Base-by-base conservation (phyloP, 306 rosid genomes). In the Quercus ilex region DNA sequence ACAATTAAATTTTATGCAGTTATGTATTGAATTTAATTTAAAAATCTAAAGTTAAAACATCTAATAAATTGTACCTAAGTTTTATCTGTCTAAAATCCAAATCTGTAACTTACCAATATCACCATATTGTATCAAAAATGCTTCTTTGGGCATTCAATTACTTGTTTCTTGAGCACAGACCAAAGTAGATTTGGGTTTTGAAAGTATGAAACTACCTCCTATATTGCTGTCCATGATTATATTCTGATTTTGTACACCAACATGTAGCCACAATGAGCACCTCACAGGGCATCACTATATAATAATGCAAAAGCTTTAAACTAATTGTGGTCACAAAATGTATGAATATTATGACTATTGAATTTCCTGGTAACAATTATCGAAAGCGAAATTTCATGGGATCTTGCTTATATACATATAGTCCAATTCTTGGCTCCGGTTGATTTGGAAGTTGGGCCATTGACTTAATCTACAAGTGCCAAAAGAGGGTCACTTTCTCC, bases 361-460 rank as follows among this genome's bases (percentile, higher is more conserved):
- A 8, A 41, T 71, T 71, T 69, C n/a, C 6, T 26, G 60, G 23
- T 31, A 56, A 46, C 49, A 4, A 33, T 28, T 33, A 49, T 10
- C 10, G 3, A 12, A 78, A 78, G 68, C 30, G 58, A 78, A 78
- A 65, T 55, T 21, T 38, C 76, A 25, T 20, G 4, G 76, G 81
- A 28, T 19, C 52, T 57, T 70, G 33, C 43, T 35, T 70, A 15
- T n/a, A 30, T 3, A 10, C 53, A 49, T 3, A 10, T 12, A 41
- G 76, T 30, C 53, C 33, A 28, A 71, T 5, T 12, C 25, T 58
- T 46, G 59, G 60, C 52, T 58, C 14, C 51, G n/a, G 38, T 21
- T 31, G 49, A 21, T 56, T 56, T 38, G 59, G 38, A 63, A 59
- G 57, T 14, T 70, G 60, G 60, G 77, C 23, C 35, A 71, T 71